Evolutionary conservation across 1,284 basidiomycete genomes (phyloP).

Genomic region (Ustilago shanxiensis): DNA sequence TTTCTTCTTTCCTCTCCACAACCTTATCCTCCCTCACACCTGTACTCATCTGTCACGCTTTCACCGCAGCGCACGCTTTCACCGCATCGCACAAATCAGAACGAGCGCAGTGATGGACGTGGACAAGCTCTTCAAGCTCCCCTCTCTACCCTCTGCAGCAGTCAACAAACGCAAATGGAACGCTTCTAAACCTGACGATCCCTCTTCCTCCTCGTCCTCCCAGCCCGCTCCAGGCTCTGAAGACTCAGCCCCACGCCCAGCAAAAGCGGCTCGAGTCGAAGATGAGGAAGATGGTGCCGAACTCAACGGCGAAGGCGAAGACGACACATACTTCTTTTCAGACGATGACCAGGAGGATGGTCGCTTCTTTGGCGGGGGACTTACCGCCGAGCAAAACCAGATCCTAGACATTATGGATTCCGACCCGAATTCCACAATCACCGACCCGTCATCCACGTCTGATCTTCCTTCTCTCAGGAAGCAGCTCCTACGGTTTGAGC

Average conservation of each 20-base stretch:
- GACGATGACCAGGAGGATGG: constrained; percentile 68
- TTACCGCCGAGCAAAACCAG: constrained; percentile 62
- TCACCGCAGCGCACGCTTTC: not conserved
- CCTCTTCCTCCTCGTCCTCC: constrained; percentile 13
- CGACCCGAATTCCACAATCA: not conserved
- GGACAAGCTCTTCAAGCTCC: constrained; percentile 68
- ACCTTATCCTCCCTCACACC: not conserved
- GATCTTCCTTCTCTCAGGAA: constrained; percentile 72
- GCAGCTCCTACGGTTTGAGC: constrained; percentile 84
- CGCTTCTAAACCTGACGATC: constrained; percentile 39
- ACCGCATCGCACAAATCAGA: too few relatives aligned
- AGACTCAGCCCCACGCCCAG: not conserved
- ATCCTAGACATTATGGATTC: constrained; percentile 67
- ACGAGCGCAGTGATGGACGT: constrained; percentile 58
- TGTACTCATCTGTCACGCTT: not conserved
- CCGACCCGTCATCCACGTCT: not conserved
- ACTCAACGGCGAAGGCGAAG: constrained; percentile 12
- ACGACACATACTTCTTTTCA: constrained; percentile 48
- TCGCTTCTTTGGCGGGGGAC: constrained; percentile 66
- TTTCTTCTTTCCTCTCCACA: not conserved
- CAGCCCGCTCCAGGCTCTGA: constrained; percentile 9
- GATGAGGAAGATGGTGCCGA: constrained; percentile 41
- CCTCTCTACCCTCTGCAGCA: constrained; percentile 61
- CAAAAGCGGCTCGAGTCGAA: constrained; percentile 42
- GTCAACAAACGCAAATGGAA: constrained; percentile 66